Conservation (phyloP, 2,329 filamentous ascomycete genomes). For the Amauroascus niger region DNA sequence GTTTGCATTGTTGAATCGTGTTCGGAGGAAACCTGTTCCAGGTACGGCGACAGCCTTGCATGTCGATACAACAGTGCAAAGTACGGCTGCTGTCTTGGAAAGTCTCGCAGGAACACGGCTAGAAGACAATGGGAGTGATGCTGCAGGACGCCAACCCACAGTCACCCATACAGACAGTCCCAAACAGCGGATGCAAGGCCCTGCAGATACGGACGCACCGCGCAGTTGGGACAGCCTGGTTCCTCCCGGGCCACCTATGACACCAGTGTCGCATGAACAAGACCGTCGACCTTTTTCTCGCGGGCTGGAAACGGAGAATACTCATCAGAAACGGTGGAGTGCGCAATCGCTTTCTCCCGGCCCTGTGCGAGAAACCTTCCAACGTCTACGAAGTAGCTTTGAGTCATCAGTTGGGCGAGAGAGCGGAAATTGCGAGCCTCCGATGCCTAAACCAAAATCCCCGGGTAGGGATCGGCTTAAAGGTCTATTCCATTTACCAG, state of each 20-base stretch:
- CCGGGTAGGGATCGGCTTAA: background rate
- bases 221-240: background rate
- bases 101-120: background rate
- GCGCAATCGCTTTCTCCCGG: background rate
- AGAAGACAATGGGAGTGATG: background rate
- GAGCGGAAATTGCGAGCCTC: constrained; percentile 10
- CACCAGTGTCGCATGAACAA: background rate
- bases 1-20: constrained; percentile 26
- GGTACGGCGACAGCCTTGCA: constrained; percentile 14
- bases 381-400: constrained; percentile 7
- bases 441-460: constrained; percentile 2
- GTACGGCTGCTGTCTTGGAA: background rate
- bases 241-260: constrained; percentile 10
- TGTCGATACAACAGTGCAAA: background rate
- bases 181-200: background rate
- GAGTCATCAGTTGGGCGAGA: constrained; percentile 4
- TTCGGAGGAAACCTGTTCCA: constrained; percentile 33
- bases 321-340: constrained; percentile 9
- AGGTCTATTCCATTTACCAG: constrained; percentile 2
- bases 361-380: constrained; percentile 1
- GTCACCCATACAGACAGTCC: background rate
- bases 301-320: background rate
- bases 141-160: too few species aligned
- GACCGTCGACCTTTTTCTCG: background rate
- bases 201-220: background rate